phyloP scores from a whole-genome alignment of 2,329 filamentous ascomycete genomes.

The Sclerotinia subarctica region DNA sequence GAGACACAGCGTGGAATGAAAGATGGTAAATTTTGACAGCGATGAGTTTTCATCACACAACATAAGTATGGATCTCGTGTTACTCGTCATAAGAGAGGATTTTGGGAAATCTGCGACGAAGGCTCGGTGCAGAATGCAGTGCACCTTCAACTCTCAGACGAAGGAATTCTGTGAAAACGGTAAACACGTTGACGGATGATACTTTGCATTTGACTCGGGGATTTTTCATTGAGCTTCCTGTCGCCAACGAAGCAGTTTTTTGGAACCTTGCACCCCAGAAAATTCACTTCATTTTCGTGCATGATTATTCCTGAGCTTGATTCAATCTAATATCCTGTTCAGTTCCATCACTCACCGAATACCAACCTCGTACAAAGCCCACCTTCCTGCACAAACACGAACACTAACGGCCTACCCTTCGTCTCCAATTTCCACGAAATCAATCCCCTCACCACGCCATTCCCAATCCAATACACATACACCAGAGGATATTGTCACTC shows the following conservation, averaged over 20 bases:
- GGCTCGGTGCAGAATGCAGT: slow-evolving; percentile 11
- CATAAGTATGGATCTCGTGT: slow-evolving; percentile 10
- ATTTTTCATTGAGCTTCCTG: slow-evolving; percentile 2
- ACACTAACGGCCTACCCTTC: not conserved
- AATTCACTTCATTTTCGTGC: not conserved
- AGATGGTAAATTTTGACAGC: slow-evolving; percentile 18
- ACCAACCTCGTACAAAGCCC: not conserved
- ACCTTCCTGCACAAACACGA: not conserved
- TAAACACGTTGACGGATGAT: slow-evolving; percentile 4
- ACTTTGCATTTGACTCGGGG: slow-evolving; percentile 4
- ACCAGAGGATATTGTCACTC: not conserved
- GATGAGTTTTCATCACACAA: slow-evolving; percentile 5
- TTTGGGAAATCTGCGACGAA: slow-evolving; percentile 10
- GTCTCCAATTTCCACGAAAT: not conserved
- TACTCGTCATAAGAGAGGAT: not conserved
- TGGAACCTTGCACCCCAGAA: not conserved
- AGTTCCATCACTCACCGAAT: not conserved
- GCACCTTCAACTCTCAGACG: not conserved
- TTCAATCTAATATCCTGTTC: not conserved
- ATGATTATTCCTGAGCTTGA: not conserved
- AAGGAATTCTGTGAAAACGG: not conserved
- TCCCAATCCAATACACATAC: not conserved
- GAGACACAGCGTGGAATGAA: slow-evolving; percentile 9
- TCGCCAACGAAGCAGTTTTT: not conserved
- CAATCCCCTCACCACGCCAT: not conserved